Conservation (phyloP, 169 alveolate genomes). For the Pseudocohnilembus persalinus region DNA sequence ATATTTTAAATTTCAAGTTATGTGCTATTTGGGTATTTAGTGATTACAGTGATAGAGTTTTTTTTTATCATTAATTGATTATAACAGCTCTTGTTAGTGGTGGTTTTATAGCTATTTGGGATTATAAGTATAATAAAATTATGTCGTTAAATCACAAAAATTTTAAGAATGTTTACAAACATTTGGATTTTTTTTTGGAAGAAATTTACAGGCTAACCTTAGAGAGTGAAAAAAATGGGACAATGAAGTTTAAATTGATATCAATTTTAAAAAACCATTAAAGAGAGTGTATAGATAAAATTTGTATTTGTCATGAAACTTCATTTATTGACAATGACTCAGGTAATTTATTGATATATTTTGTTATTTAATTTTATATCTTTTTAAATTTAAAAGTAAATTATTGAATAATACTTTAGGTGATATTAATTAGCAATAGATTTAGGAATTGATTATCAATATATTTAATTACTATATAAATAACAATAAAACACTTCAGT, state of each 20-base stretch:
- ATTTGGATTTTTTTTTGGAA: constrained; percentile 16
- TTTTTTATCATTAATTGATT: neutral
- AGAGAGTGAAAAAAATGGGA: neutral
- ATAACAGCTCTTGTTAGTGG: neutral
- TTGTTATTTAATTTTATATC: neutral
- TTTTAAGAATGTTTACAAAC: neutral
- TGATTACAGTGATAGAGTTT: neutral
- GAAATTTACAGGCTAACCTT: neutral
- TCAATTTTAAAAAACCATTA: neutral
- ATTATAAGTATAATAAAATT: neutral
- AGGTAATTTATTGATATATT: neutral
- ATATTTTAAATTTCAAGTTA: neutral
- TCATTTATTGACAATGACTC: neutral
- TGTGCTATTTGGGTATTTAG: neutral
- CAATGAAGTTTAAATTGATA: neutral
- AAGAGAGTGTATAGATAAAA: neutral
- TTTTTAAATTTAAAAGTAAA: no score
- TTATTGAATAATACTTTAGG: neutral
- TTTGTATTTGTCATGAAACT: neutral
- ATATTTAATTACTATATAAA: no score
- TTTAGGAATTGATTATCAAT: neutral
- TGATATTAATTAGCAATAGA: neutral
- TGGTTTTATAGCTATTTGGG: neutral
- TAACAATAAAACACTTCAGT: neutral
- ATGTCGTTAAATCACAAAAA: neutral